Base-by-base conservation (phyloP, 1,284 basidiomycete species). In the Sanguinoderma infundibulare region DNA sequence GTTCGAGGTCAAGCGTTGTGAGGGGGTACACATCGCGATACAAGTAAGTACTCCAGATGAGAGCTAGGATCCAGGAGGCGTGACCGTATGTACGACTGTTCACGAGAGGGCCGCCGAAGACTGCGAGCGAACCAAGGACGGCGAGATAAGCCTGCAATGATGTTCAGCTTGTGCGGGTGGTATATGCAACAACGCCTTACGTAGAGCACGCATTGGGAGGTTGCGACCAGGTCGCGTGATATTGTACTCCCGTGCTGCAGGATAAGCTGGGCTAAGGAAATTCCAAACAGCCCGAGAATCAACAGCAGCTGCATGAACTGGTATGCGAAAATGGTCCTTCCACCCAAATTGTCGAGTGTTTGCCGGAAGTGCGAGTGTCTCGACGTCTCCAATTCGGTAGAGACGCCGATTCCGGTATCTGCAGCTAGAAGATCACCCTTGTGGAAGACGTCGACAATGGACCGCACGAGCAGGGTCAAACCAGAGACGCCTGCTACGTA, bases 11-110 rank as follows among this genome's bases (percentile, higher is more conserved):
- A 65, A 72, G 77, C 0, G 82, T 85, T 32, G 78, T 68, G 12
- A 82, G 63, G 2, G 85, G 85, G 74, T 77, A 84, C 28, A 85
- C 63, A 66, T 87, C 81, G 36, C 83, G 78, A 64, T 83, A 83
- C n/a, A 74, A 70, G 68, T 79, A 85, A 2, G 83, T 73, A 12
- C 62, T 68, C 67, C 78, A 82, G 0, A 54, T 36, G 3, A 58
- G 22, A 3, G 63, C 42, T 3, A 68, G 61, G 26, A 70, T 56
- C 22, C 36, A 42, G 10, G 60, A 62, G 2, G 34, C 50, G 30
- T 65, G 63, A 0, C 36, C 46, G 47, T 60, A 57, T 17, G 63
- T 60, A 54, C 51, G 54, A n/a, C 28, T 30, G 30, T 49, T 36
- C 7, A 46, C 12, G 2, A n/a, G 28, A 2, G 54, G 28, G 8